Conservation (phyloP, 2,329 filamentous ascomycete species). For the Arthrobotrys entomopaga region DNA sequence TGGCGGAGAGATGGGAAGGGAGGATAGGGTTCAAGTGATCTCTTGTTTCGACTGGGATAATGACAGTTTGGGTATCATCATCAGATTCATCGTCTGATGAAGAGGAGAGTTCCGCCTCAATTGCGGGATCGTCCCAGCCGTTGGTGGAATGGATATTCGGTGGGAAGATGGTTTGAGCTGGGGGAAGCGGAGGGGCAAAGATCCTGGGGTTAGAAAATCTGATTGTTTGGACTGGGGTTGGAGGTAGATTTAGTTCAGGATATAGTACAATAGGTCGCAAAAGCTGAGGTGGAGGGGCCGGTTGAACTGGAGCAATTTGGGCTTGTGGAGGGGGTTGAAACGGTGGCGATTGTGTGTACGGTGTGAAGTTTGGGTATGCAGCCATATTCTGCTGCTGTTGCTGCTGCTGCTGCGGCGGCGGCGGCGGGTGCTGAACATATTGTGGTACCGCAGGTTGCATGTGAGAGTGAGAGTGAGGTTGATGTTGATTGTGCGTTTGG, state of each 20-base stretch:
- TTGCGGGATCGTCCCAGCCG: constrained; percentile 31
- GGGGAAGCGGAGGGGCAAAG: not conserved
- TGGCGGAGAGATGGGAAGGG: constrained; percentile 44
- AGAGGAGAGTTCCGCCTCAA: constrained; percentile 20
- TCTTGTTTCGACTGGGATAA: constrained; percentile 25
- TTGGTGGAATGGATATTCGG: constrained; percentile 42
- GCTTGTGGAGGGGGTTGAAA: constrained; percentile 2
- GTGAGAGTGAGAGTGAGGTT: constrained; percentile 23
- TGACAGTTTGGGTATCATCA: constrained; percentile 20
- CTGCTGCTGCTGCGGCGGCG: constrained; percentile 5
- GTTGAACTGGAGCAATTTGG: not conserved
- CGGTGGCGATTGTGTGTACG: constrained; percentile 15
- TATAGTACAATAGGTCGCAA: not conserved
- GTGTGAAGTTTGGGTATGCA: constrained; percentile 25
- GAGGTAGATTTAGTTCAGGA: not conserved
- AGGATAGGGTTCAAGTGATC: constrained; percentile 25
- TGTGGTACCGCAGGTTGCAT: constrained; percentile 39
- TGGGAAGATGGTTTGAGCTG: constrained; percentile 24
- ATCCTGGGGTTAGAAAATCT: not conserved
- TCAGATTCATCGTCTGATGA: constrained; percentile 37
- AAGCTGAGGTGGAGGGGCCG: not conserved
- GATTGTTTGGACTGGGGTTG: not conserved
- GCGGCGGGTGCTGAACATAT: no score
- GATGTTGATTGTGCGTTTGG: constrained; percentile 20
- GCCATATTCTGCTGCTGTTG: constrained; percentile 29